Evolutionary conservation across 345 rosid species (phyloP), one percentile per base, ranked within the genome.

Genomic region (Populus deltoides): DNA sequence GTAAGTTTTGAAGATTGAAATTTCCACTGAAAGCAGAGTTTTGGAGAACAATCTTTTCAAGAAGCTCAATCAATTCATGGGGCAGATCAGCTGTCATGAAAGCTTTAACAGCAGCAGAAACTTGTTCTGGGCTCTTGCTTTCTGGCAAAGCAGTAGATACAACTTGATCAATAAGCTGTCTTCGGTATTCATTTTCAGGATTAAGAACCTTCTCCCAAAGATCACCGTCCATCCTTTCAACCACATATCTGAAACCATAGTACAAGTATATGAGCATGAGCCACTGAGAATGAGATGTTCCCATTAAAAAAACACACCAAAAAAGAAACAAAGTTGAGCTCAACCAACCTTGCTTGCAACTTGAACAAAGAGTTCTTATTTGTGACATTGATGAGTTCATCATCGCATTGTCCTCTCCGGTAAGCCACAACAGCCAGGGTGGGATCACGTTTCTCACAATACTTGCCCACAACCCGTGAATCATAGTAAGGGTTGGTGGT

Each of bases 401-500:
- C 97, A 66, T 97, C 99, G 76, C 99, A 97, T 73, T 93, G 97
- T 66, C 99, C 99, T 85, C 99, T 90, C 72, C 97, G 87, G 82
- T 97, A 97, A 39, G 99, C 97, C 78, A 97, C 96, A 76, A 94
- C 99, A 53, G 99, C 99, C 55, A 97, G 89, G 11, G 98, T 97
- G 31, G 99, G 99, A 88, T 97, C 99, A 43, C 98, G 99, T 82
- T 97, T 97, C 90, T 97, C 99, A 80, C 99, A 96, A 85, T 96
- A 96, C 80, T 94, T 96, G 72, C 99, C 99, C 81, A 96, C 99
- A 75, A 96, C 99, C 72, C 90, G 86, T 22, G 99, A 90, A 88
- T 96, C 99, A 71, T 96, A 96, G 89, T 91, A 96, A n/a, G 97
- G 97, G 80, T 96, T 96, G 76, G 99, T 94, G 73, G 99, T 96